Percentiles rank a stretch among this genome's conserved stretches.
Evolutionary conservation across 75 land plant species (phyloP).

Genomic region (Pinus albicaulis): DNA sequence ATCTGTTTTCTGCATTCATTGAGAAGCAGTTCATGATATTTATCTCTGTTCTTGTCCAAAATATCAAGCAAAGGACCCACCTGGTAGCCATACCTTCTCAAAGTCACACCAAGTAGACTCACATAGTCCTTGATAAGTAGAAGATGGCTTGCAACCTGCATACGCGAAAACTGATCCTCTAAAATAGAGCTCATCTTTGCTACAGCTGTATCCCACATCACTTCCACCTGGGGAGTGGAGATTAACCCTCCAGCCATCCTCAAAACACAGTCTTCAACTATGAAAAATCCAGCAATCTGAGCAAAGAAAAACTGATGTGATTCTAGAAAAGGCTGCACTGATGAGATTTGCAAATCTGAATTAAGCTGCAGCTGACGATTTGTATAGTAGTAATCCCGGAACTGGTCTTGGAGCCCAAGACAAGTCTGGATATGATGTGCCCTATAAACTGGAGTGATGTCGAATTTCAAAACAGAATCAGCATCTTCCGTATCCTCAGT

Average conservation of each 20-base stretch:
- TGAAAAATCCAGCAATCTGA: constrained; percentile 96
- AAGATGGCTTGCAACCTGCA: constrained; percentile 92
- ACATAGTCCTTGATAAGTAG: constrained; percentile 97
- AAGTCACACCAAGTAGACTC: constrained; percentile 81
- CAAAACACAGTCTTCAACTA: constrained; percentile 85
- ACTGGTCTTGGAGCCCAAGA: constrained; percentile 82
- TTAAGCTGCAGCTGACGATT: constrained; percentile 91
- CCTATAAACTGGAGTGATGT: constrained; percentile 88
- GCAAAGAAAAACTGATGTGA: constrained; percentile 93
- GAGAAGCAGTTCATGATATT: constrained; percentile 93
- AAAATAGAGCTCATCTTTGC: constrained; percentile 84
- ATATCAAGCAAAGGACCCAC: constrained; percentile 90
- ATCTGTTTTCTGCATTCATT: constrained; percentile 75
- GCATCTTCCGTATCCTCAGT: constrained; percentile 67
- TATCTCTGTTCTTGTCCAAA: constrained; percentile 82
- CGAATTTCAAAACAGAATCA: constrained; percentile 35
- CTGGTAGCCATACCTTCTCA: constrained; percentile 81
- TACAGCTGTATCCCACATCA: constrained; percentile 91
- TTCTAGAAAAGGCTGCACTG: constrained; percentile 86
- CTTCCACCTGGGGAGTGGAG: constrained; percentile 64
- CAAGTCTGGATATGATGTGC: constrained; percentile 89
- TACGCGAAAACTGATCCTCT: constrained; percentile 95
- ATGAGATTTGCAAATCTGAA: constrained; percentile 93
- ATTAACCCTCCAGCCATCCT: constrained; percentile 89
- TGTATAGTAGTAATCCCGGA: constrained; percentile 82